These are phyloP conservation scores for Stipa capillata DNA, from an alignment of 176 grass and related monocot genomes.

Conservation along the genomic window DNA sequence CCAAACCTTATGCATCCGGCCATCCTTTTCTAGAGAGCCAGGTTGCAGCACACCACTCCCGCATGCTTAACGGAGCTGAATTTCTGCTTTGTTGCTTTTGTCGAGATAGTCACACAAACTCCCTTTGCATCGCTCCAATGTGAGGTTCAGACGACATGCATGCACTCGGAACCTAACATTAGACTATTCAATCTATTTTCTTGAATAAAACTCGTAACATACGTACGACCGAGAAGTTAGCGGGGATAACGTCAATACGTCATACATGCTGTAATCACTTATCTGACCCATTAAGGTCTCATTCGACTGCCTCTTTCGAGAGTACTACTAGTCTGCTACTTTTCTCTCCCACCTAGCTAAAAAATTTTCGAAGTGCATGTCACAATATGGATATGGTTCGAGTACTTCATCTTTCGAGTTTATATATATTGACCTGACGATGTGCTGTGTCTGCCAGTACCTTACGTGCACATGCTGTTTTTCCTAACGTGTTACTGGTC, in stretches of 20 bases:
- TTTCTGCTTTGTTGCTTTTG: neutral
- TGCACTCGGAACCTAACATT: too few relatives aligned
- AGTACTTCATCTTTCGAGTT: neutral
- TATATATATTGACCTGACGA: constrained; percentile 5
- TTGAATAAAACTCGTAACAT: too few relatives aligned
- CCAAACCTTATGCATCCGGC: too few relatives aligned
- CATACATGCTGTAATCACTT: neutral
- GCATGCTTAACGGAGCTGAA: neutral
- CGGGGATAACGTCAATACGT: constrained; percentile 1
- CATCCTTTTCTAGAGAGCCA: constrained; percentile 8
- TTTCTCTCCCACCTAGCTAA: too few relatives aligned
- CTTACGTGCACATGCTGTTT: neutral
- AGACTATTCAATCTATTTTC: neutral
- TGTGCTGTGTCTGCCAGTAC: constrained; percentile 15
- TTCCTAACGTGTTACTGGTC: neutral
- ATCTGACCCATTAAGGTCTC: neutral
- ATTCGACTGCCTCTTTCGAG: neutral
- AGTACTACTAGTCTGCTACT: too few relatives aligned
- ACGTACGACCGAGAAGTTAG: too few relatives aligned
- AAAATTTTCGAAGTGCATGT: too few relatives aligned
- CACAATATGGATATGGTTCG: neutral
- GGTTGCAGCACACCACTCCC: too few relatives aligned
- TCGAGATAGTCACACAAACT: neutral
- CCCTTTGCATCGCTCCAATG: neutral
- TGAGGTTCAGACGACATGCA: too few relatives aligned